Conservation (phyloP, 73 alveolate species). For the Tetrahymena borealis region DNA sequence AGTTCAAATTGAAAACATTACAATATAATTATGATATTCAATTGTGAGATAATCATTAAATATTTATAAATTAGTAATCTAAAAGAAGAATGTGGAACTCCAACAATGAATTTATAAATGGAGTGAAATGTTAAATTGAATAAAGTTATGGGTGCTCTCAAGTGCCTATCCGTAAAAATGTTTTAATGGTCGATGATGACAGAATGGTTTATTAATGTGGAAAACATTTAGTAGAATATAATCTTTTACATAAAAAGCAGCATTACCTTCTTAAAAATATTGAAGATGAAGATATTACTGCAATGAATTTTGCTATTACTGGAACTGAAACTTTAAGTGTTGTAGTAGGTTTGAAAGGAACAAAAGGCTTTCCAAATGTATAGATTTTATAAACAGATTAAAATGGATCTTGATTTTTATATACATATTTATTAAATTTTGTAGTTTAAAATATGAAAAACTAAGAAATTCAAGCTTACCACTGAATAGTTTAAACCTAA, state of each 20-base stretch:
- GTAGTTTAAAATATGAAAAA: not conserved
- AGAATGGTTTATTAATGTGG: slow-evolving; percentile 24
- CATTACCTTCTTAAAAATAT: slow-evolving; percentile 10
- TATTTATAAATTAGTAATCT: not conserved
- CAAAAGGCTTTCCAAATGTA: not conserved
- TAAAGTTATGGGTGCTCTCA: slow-evolving; percentile 20
- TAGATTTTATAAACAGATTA: not conserved
- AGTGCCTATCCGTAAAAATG: slow-evolving; percentile 16
- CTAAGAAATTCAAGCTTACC: not conserved
- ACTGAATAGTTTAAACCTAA: too few species aligned
- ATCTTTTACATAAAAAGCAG: slow-evolving; percentile 7
- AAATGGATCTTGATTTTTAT: not conserved
- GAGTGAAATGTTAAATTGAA: slow-evolving; percentile 16
- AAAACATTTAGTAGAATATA: slow-evolving; percentile 24
- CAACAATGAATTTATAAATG: not conserved
- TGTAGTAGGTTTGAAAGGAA: not conserved
- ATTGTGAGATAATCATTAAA: not conserved
- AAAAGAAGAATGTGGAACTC: not conserved
- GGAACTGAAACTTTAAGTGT: not conserved
- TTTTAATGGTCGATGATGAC: slow-evolving; percentile 27
- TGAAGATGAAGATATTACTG: slow-evolving; percentile 32
- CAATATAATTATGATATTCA: too few species aligned
- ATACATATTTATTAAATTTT: not conserved
- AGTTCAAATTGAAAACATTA: not conserved
- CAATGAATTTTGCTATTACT: slow-evolving; percentile 10